These are phyloP conservation scores for Nannochloris sp. DNA, from an alignment of 139 green algal genomes.

Conservation along the genomic window DNA sequence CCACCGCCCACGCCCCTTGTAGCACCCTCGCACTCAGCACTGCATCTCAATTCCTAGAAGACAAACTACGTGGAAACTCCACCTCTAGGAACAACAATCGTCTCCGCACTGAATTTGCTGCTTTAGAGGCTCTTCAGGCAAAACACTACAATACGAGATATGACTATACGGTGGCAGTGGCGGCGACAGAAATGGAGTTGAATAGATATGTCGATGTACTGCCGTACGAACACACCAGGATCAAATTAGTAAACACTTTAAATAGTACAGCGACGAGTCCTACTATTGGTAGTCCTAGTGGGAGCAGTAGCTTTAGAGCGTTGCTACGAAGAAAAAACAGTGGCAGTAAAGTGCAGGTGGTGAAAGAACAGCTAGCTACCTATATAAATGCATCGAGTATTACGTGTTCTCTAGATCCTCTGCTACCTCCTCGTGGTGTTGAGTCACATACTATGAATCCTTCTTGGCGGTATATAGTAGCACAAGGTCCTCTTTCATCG, in stretches of 20 bases:
- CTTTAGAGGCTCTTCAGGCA: background rate
- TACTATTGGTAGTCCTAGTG: too few relatives aligned
- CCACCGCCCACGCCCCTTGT: too few relatives aligned
- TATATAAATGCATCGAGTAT: conserved; percentile 52
- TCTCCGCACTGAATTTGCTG: too few relatives aligned
- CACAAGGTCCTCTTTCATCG: conserved; percentile 46
- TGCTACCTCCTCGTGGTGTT: background rate
- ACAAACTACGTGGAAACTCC: too few relatives aligned
- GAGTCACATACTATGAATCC: background rate
- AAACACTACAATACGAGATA: background rate
- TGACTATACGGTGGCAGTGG: background rate
- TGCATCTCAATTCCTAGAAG: too few relatives aligned
- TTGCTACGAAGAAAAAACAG: too few relatives aligned
- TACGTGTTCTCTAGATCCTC: too few relatives aligned
- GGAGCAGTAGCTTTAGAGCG: too few relatives aligned
- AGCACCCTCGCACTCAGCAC: too few relatives aligned
- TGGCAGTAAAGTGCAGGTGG: too few relatives aligned
- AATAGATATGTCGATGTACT: conserved; percentile 50
- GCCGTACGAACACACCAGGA: conserved; percentile 31
- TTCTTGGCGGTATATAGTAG: conserved; percentile 20
- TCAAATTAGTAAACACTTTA: conserved; percentile 11
- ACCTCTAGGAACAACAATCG: too few relatives aligned
- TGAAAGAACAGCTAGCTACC: too few relatives aligned
- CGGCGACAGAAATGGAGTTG: background rate
- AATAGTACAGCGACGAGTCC: background rate